Percentiles rank a stretch among this genome's conserved stretches.
Conservation (phyloP, 1,139 yeast genomes). For the Candida frijolesensis region DNA sequence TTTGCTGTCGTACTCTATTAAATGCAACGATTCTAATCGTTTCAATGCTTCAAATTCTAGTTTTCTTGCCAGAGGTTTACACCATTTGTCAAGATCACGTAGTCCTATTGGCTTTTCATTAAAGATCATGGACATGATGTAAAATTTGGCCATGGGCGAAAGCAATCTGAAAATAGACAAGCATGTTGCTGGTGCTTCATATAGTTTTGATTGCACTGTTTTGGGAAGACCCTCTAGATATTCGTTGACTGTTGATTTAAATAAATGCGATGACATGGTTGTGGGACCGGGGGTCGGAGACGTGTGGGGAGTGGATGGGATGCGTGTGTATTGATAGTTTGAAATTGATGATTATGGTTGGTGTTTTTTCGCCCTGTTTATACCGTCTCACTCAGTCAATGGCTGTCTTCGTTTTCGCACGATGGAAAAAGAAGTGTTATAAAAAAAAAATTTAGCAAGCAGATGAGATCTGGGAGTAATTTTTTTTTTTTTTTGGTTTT, state of each 20-base stretch:
- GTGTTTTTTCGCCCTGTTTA: neutral
- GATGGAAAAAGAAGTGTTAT: neutral
- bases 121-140: slow-evolving; percentile 85
- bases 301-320: neutral
- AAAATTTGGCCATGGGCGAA: slow-evolving; percentile 87
- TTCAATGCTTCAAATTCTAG: slow-evolving; percentile 78
- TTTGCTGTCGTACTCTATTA: slow-evolving; percentile 65
- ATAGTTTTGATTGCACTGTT: slow-evolving; percentile 75
- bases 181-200: slow-evolving; percentile 86
- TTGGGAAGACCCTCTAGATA: slow-evolving; percentile 89
- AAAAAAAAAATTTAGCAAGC: slow-evolving; percentile 5
- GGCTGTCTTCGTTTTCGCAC: neutral
- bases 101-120: slow-evolving; percentile 72
- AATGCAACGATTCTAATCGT: slow-evolving; percentile 73
- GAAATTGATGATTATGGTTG: neutral
- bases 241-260: slow-evolving; percentile 81
- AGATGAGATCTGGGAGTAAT: slow-evolving; percentile 11
- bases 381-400: neutral
- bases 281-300: neutral
- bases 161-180: slow-evolving; percentile 84
- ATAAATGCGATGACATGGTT: slow-evolving; percentile 43
- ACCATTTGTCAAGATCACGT: slow-evolving; percentile 74
- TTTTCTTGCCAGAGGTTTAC: slow-evolving; percentile 55
- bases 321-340: neutral
- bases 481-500: neutral